phyloP scores from a whole-genome alignment of 2,329 filamentous ascomycete species.

The Talaromyces sp. region DNA sequence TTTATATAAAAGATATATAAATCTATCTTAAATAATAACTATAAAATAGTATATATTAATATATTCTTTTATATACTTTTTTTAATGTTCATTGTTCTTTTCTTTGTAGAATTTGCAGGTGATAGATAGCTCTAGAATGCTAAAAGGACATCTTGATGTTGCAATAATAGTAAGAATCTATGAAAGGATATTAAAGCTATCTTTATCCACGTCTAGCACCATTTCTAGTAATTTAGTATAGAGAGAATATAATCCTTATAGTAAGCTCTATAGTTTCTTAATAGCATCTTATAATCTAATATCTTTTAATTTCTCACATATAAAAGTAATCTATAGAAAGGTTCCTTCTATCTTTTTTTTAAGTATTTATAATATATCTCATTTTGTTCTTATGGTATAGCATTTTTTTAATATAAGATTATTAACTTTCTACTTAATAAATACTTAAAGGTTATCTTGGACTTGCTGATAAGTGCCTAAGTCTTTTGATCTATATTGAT shows the following conservation, averaged over 20 bases:
- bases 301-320: neutral
- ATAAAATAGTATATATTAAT: conserved; percentile 19
- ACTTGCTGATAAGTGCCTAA: neutral
- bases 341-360: conserved; percentile 13
- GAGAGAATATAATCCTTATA: neutral
- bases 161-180: too few relatives aligned
- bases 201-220: too few relatives aligned
- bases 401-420: neutral
- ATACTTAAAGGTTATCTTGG: neutral
- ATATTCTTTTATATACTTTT: neutral
- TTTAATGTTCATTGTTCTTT: too few relatives aligned
- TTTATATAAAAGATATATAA: conserved; percentile 18
- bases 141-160: too few relatives aligned
- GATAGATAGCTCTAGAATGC: too few relatives aligned
- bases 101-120: too few relatives aligned
- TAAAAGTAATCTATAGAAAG: conserved; percentile 13
- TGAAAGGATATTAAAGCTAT: too few relatives aligned
- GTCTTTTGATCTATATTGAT: conserved; percentile 1
- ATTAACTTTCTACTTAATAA: conserved; percentile 11
- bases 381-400: neutral
- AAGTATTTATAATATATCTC: neutral
- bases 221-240: too few relatives aligned
- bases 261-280: conserved; percentile 7
- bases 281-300: neutral
- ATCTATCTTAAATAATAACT: conserved; percentile 17